phyloP scores from a whole-genome alignment of 768 basidiomycete genomes.

The Cystobasidium tubakii region DNA sequence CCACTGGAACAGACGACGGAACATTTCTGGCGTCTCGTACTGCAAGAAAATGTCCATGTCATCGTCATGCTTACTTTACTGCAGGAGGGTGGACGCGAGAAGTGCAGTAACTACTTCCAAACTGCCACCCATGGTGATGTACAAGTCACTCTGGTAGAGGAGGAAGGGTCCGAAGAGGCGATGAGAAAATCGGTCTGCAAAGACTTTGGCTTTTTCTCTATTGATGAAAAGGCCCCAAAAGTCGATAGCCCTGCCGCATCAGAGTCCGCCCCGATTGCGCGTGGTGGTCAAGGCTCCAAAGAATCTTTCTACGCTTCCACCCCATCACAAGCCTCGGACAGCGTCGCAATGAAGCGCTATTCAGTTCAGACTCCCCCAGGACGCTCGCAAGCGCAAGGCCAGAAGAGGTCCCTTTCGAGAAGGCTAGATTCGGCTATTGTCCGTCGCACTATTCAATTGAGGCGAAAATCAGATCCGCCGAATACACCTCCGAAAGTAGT shows the following conservation, averaged over 20 bases:
- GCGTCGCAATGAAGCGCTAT: not conserved
- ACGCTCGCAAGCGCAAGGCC: not conserved
- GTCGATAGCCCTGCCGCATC: not conserved
- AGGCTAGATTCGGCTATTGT: constrained; percentile 47
- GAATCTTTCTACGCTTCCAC: constrained; percentile 5
- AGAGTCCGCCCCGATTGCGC: not conserved
- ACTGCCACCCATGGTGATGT: constrained; percentile 26
- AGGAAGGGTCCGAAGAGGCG: not conserved
- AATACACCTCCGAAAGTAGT: constrained; percentile 54
- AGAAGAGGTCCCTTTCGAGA: not conserved
- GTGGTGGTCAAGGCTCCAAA: not conserved
- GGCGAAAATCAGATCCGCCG: constrained; percentile 56
- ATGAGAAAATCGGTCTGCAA: constrained; percentile 14
- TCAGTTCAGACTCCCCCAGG: not conserved
- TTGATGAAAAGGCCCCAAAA: constrained; percentile 16
- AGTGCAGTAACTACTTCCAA: constrained; percentile 80
- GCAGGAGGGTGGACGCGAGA: constrained; percentile 76
- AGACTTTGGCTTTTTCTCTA: constrained; percentile 44
- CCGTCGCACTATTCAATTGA: constrained; percentile 59
- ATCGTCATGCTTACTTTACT: constrained; percentile 96
- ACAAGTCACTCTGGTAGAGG: constrained; percentile 3
- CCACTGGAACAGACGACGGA: constrained; percentile 79
- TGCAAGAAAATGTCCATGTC: constrained; percentile 90
- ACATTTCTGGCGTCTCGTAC: constrained; percentile 94
- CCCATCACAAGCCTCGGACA: not conserved